These are phyloP conservation scores for Sugiyamaella sp. DNA, from an alignment of 1,139 yeast genomes.

Conservation along the genomic window DNA sequence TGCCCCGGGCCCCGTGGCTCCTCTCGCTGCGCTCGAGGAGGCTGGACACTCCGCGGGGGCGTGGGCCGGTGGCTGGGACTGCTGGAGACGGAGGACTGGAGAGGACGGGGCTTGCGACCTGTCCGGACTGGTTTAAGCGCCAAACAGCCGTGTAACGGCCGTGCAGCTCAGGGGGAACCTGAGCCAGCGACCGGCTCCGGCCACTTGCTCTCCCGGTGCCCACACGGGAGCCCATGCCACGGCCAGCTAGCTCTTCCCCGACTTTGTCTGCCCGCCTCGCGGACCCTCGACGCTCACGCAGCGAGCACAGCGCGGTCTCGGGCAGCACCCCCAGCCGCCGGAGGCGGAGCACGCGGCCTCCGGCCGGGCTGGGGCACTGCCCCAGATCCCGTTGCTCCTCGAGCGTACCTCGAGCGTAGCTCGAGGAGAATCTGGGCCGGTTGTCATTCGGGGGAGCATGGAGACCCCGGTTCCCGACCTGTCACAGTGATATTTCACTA, in stretches of 20 bases:
- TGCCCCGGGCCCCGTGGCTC: neutral
- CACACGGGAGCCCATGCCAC: no score
- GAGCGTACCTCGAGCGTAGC: neutral
- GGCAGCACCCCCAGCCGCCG: constrained; percentile 2
- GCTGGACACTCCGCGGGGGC: neutral
- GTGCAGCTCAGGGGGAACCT: no score
- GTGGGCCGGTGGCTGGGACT: neutral
- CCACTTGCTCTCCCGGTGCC: no score
- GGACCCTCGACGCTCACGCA: neutral
- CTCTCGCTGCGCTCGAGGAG: neutral
- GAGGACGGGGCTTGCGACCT: no score
- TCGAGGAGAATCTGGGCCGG: neutral
- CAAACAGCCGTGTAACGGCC: no score
- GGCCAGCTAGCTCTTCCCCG: no score
- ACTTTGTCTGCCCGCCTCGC: no score
- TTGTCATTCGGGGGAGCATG: neutral
- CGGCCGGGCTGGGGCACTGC: neutral
- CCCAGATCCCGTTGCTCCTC: neutral
- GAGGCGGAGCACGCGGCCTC: neutral
- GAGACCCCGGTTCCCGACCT: neutral
- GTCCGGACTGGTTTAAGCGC: no score
- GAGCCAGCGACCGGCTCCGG: no score
- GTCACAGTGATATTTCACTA: neutral
- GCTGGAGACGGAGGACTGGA: no score
- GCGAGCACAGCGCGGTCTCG: neutral